phyloP scores from a whole-genome alignment of 805 yeast genomes.

The Ogataea corticis region DNA sequence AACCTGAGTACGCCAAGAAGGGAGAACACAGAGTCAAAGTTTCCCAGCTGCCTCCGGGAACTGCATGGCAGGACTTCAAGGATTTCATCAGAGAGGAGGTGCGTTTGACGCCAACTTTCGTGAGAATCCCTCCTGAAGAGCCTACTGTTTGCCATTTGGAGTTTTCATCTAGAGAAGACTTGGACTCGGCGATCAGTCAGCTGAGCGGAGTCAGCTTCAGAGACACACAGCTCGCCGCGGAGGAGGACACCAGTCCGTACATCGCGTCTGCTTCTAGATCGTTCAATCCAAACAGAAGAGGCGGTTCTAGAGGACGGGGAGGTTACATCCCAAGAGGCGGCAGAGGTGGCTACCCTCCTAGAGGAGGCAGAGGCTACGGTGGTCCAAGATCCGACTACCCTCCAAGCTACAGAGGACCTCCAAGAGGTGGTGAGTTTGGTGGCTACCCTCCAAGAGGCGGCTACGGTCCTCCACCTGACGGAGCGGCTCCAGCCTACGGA shows the following conservation, averaged over 20 bases:
- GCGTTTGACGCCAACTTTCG: conserved; percentile 61
- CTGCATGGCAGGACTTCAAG: conserved; percentile 87
- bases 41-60: conserved; percentile 68
- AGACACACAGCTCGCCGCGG: conserved; percentile 60
- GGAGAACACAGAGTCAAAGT: conserved; percentile 75
- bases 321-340: conserved; percentile 36
- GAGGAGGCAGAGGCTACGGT: conserved; percentile 31
- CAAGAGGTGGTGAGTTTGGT: conserved; percentile 26
- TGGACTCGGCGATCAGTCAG: conserved; percentile 71
- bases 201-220: conserved; percentile 75
- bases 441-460: conserved; percentile 32
- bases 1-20: conserved; percentile 54
- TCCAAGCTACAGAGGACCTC: conserved; percentile 31
- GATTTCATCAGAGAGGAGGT: conserved; percentile 84
- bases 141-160: conserved; percentile 52
- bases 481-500: conserved; percentile 35
- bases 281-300: conserved; percentile 44
- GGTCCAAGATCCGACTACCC: conserved; percentile 34
- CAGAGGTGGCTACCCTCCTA: conserved; percentile 35
- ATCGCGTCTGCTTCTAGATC: conserved; percentile 49
- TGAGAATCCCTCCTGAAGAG: conserved; percentile 49
- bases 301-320: conserved; percentile 47
- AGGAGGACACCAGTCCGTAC: conserved; percentile 71
- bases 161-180: conserved; percentile 66
- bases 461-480: conserved; percentile 25